Evolutionary conservation across 331 rosid species (phyloP).

Genomic region (Saraca asoca): DNA sequence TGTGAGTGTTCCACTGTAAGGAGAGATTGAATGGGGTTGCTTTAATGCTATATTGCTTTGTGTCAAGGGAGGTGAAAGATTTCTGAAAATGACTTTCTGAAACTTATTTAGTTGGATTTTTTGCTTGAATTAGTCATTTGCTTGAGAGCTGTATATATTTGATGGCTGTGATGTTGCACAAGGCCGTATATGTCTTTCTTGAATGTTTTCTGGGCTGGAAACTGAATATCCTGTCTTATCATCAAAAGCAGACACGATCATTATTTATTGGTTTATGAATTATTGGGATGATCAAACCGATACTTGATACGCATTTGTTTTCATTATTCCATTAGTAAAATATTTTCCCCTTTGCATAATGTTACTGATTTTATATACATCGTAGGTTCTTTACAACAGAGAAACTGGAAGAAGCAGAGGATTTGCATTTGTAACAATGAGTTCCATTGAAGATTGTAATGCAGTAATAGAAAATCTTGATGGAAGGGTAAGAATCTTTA

Average conservation of each 20-base stretch:
- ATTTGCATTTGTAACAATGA: slow-evolving; percentile 97
- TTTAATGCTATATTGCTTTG: not conserved
- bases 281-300: too few relatives aligned
- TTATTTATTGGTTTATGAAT: not conserved
- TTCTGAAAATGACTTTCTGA: not conserved
- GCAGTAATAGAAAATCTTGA: slow-evolving; percentile 73
- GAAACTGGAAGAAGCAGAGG: slow-evolving; percentile 89
- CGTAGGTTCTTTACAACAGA: slow-evolving; percentile 81
- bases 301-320: not conserved
- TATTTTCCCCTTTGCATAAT: slow-evolving; percentile 11
- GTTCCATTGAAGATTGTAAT: slow-evolving; percentile 69
- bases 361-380: slow-evolving; percentile 34
- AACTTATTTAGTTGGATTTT: not conserved
- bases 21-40: not conserved
- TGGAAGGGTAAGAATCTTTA: slow-evolving; percentile 63
- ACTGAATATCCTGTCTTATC: too few relatives aligned
- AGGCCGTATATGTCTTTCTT: too few relatives aligned
- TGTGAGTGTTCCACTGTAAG: not conserved
- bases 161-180: too few relatives aligned
- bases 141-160: too few relatives aligned
- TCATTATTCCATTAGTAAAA: not conserved
- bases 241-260: too few relatives aligned
- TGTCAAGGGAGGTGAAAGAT: not conserved
- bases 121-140: not conserved
- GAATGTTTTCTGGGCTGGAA: too few relatives aligned